Evolutionary conservation across 805 yeast genomes (phyloP), one percentile per base, ranked within the genome.

Genomic region (Candida khao-thaluensis): DNA sequence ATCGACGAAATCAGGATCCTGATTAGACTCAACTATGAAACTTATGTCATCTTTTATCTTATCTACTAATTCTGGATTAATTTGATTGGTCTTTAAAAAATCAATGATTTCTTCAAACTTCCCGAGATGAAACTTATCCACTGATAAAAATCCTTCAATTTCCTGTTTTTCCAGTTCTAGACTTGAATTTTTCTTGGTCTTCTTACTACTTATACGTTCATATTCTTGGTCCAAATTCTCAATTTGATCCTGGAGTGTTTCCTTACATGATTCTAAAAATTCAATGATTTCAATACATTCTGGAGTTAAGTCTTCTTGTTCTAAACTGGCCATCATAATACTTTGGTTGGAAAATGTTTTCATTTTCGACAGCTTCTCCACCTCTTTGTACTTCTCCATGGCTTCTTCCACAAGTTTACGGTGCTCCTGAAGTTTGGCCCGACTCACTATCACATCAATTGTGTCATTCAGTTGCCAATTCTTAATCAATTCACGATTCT

Each of bases 301-400:
- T 5, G 62, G 53, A 8, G 65, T 48, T 29, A 67, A 53, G 23
- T 57, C 38, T 44, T 60, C 50, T 26, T 59, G 57, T 26, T 56
- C 62, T 40, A 60, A 45, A 5, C 70, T 56, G 1, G 73, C 71
- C 52, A 69, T 53, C 60, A 75, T 69, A 17, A 69, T 69, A 2
- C 71, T 64, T 41, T 69, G 74, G 48, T 69, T 69, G 4, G 72
- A 66, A 42, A 62, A 69, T 3, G 72, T 59, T 45, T 69, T 69
- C 64, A 69, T 62, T 45, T 69, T 69, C 6, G 69, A 61, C 33
- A 58, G 53, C 37, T 66, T 61, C 41, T 69, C 74, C 20, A 69
- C 73, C 17, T 64, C 72, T 42, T 69, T 69, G 43, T 66, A 69
- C 27, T 62, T 61, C 41, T 68, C 73, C 73, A 69, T 68, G 16